These are phyloP conservation scores for Linnemannia hyalina DNA, from an alignment of 192 early-diverging fungal genomes.

Conservation along the genomic window DNA sequence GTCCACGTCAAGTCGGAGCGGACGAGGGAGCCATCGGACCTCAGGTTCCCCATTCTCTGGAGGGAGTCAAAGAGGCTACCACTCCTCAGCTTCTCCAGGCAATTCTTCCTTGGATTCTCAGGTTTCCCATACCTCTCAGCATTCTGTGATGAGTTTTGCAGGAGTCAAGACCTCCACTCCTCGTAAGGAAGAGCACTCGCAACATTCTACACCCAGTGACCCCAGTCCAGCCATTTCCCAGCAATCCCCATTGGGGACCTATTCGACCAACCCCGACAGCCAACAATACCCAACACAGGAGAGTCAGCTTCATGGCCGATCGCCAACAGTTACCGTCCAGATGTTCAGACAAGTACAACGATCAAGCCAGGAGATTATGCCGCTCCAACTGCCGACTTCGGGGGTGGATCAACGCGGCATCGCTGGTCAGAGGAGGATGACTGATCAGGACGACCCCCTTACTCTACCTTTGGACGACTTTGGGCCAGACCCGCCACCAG, in stretches of 20 bases:
- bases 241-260: not conserved
- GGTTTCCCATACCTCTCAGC: not conserved
- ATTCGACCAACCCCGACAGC: not conserved
- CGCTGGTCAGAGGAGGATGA: no score
- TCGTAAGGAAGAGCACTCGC: conserved; percentile 1
- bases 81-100: conserved; percentile 18
- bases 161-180: conserved; percentile 32
- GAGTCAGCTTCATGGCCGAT: not conserved
- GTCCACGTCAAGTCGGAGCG: not conserved
- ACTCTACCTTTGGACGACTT: conserved; percentile 11
- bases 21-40: not conserved
- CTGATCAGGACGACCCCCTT: conserved; percentile 10
- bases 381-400: not conserved
- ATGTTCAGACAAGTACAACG: not conserved
- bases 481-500: conserved; percentile 15
- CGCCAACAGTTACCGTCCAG: not conserved
- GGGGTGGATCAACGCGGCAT: not conserved
- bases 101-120: conserved; percentile 30
- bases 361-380: not conserved
- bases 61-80: conserved; percentile 3
- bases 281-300: conserved; percentile 8
- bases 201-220: conserved; percentile 15
- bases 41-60: conserved; percentile 3
- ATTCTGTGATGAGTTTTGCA: conserved; percentile 30
- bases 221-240: conserved; percentile 11